Conservation (phyloP, 2,329 filamentous ascomycete species). For the Capronia coronata region DNA sequence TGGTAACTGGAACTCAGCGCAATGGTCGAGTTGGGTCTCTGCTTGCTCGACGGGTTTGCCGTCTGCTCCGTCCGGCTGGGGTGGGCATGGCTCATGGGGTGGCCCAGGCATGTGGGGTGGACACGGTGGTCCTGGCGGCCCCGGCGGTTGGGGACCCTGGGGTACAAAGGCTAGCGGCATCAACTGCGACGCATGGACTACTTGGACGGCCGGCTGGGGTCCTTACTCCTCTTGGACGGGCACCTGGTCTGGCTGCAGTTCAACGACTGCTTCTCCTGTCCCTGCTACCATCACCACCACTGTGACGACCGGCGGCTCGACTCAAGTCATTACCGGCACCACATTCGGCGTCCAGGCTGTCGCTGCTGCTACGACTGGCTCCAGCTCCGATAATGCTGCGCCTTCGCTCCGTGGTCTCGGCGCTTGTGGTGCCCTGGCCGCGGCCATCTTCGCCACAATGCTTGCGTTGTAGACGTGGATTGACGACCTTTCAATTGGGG, state of each 20-base stretch:
- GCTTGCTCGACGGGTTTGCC: conserved; percentile 25
- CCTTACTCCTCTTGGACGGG: conserved; percentile 28
- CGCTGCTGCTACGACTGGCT: conserved; percentile 13
- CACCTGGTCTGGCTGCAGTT: conserved; percentile 28
- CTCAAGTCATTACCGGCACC: conserved; percentile 28
- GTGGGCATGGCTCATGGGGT: conserved; percentile 22
- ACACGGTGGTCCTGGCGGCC: conserved; percentile 17
- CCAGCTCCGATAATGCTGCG: conserved; percentile 18
- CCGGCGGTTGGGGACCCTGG: conserved; percentile 25
- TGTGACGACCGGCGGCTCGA: conserved; percentile 19
- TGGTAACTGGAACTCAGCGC: conserved; percentile 23
- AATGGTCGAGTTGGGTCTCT: conserved; percentile 26
- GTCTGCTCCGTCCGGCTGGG: conserved; percentile 24
- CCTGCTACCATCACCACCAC: conserved; percentile 28
- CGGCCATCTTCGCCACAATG: conserved; percentile 26
- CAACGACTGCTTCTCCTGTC: conserved; percentile 23
- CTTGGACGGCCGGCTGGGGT: conserved; percentile 29
- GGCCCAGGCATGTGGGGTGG: conserved; percentile 18
- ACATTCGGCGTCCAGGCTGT: conserved; percentile 29
- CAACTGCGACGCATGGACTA: conserved; percentile 28
- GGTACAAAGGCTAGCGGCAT: conserved; percentile 27
- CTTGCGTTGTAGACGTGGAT: conserved; percentile 21
- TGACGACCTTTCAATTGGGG: not conserved
- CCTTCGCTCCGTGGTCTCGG: conserved; percentile 20
- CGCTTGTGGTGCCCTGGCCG: conserved; percentile 23